Conservation (phyloP, 2,329 filamentous ascomycete genomes). For the Ceratocystis destructans region DNA sequence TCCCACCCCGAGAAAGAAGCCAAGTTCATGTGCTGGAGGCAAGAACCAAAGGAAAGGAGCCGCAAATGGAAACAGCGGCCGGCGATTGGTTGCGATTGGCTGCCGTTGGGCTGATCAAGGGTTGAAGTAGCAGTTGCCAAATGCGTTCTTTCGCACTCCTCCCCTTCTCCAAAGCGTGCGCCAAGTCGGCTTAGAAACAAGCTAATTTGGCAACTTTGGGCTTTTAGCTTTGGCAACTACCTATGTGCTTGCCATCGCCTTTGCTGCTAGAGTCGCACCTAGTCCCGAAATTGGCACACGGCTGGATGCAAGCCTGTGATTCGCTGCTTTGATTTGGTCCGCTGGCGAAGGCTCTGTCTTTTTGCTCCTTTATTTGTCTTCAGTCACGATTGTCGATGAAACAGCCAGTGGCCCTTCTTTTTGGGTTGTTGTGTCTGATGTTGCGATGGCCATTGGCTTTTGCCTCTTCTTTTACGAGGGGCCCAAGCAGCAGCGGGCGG, state of each 20-base stretch:
- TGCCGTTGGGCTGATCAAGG: constrained; percentile 1
- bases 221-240: neutral
- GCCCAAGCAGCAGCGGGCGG: no score
- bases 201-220: constrained; percentile 6
- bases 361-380: neutral
- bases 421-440: neutral
- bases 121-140: neutral
- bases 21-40: neutral
- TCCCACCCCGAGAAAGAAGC: neutral
- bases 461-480: no score
- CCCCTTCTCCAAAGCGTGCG: neutral
- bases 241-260: neutral
- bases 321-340: neutral
- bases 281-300: neutral
- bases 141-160: neutral
- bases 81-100: neutral
- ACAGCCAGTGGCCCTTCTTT: no score
- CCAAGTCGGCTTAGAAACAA: neutral
- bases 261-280: neutral
- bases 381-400: no score
- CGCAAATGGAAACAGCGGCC: neutral
- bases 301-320: neutral
- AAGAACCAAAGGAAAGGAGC: neutral
- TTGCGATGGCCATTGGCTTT: neutral
- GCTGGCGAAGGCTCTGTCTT: neutral